Percentiles rank a stretch among this genome's conserved stretches.
phyloP scores from a whole-genome alignment of 2,329 filamentous ascomycete genomes.

The Neofusicoccum parvum region DNA sequence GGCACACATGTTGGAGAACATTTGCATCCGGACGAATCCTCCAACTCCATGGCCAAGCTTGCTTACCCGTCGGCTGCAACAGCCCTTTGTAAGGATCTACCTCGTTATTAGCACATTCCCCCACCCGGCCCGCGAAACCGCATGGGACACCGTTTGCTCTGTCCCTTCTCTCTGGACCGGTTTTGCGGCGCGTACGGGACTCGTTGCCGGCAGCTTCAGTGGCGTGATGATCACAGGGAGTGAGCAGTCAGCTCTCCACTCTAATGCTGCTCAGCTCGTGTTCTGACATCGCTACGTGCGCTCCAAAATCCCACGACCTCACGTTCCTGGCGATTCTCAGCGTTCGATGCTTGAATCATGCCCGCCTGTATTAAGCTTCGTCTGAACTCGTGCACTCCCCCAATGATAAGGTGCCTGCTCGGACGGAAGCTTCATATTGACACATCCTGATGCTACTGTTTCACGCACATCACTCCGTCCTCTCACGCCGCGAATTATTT shows the following conservation, averaged over 20 bases:
- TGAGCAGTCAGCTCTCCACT: neutral
- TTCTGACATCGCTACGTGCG: neutral
- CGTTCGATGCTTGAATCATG: neutral
- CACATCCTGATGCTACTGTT: neutral
- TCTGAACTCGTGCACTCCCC: neutral
- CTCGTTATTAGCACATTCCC: slow-evolving; percentile 1
- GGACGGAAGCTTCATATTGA: neutral
- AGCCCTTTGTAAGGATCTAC: neutral
- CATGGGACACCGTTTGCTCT: slow-evolving; percentile 6
- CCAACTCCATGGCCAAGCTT: too few species aligned
- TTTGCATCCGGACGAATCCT: too few species aligned
- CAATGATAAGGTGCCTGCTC: neutral
- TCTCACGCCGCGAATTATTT: neutral
- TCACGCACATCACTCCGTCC: neutral
- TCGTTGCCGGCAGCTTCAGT: neutral
- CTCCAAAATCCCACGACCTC: neutral
- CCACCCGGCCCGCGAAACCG: neutral
- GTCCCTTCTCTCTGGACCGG: neutral
- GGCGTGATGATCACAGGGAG: slow-evolving; percentile 10
- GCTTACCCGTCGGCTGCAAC: too few species aligned
- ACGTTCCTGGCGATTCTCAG: neutral
- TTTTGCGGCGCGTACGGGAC: neutral
- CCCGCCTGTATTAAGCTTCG: neutral
- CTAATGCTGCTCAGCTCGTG: too few species aligned
- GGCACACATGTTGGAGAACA: too few species aligned